Conservation (phyloP, 805 yeast species). For the Lipomyces sp. region DNA sequence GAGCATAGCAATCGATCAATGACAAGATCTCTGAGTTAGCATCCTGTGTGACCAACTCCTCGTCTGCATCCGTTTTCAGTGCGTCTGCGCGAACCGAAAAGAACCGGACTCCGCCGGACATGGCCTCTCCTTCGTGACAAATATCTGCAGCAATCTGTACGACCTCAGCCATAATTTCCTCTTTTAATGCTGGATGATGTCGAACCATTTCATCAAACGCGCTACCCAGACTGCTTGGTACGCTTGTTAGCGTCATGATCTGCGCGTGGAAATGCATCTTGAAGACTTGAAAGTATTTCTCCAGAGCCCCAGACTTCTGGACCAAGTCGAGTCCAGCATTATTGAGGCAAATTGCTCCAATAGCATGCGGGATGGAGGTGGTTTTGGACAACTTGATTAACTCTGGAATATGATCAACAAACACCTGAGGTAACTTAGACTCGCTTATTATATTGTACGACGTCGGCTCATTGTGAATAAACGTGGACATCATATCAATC, state of each 20-base stretch:
- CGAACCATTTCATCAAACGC: conserved; percentile 79
- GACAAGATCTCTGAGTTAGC: conserved; percentile 30
- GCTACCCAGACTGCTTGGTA: conserved; percentile 62
- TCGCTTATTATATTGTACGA: conserved; percentile 80
- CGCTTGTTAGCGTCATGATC: conserved; percentile 58
- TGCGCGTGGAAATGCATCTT: conserved; percentile 56
- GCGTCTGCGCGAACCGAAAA: conserved; percentile 31
- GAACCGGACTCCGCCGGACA: conserved; percentile 35
- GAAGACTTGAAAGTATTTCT: conserved; percentile 57
- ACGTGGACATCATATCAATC: conserved; percentile 66
- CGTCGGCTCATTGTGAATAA: conserved; percentile 89
- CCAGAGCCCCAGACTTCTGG: conserved; percentile 48
- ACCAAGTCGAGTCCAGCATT: conserved; percentile 69
- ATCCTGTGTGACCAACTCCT: conserved; percentile 27
- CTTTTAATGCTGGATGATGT: conserved; percentile 77
- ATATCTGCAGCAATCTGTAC: conserved; percentile 22
- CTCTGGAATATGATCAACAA: conserved; percentile 60
- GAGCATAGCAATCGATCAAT: conserved; percentile 32
- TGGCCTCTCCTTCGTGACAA: conserved; percentile 11
- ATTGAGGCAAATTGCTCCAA: conserved; percentile 84
- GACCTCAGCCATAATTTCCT: conserved; percentile 56
- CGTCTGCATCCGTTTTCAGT: conserved; percentile 34
- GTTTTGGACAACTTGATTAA: conserved; percentile 60
- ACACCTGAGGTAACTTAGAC: conserved; percentile 68
- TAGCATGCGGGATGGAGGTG: conserved; percentile 67